A percentile compares a stretch with the other conserved stretches of the same genome.
These are phyloP conservation scores for Phlyctochytrium arcticum DNA, from an alignment of 192 early-diverging fungal species.

Conservation along the genomic window DNA sequence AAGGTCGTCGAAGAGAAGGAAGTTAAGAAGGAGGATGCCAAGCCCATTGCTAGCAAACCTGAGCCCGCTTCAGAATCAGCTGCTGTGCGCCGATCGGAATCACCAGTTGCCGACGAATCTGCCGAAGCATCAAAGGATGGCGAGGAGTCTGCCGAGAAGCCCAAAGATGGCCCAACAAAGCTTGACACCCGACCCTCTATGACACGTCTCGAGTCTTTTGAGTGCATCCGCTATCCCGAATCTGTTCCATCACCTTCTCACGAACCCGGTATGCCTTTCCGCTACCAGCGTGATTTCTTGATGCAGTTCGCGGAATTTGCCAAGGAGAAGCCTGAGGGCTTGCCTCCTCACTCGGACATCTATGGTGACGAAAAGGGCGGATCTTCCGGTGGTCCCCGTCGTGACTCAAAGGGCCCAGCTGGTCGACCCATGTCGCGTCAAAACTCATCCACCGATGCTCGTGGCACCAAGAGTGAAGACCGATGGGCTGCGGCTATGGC, in stretches of 20 bases:
- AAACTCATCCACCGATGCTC: conserved; percentile 28
- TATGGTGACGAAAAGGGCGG: conserved; percentile 39
- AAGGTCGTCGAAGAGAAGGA: conserved; percentile 7
- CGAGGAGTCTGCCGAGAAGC: conserved; percentile 9
- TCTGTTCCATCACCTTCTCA: conserved; percentile 30
- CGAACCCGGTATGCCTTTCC: conserved; percentile 58
- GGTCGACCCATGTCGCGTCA: conserved; percentile 38
- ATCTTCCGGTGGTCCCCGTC: conserved; percentile 25
- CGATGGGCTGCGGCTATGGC: conserved; percentile 16
- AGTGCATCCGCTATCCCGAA: conserved; percentile 51
- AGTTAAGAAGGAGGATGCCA: conserved; percentile 13
- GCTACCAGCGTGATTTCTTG: conserved; percentile 73
- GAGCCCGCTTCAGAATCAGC: too few species aligned
- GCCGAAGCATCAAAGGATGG: not conserved
- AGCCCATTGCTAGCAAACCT: too few species aligned
- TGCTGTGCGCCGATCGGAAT: not conserved
- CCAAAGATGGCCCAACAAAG: not conserved
- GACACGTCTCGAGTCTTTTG: conserved; percentile 26
- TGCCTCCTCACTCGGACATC: conserved; percentile 29
- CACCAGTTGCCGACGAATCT: conserved; percentile 12
- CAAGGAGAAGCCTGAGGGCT: conserved; percentile 55
- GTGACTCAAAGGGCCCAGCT: conserved; percentile 23
- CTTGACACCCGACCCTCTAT: conserved; percentile 23
- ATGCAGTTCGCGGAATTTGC: conserved; percentile 69
- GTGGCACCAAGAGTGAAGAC: conserved; percentile 24